Evolutionary conservation across 129 eudicot genomes (phyloP), one percentile per base, ranked within the genome.

Genomic region (Oenanthe sinensis): DNA sequence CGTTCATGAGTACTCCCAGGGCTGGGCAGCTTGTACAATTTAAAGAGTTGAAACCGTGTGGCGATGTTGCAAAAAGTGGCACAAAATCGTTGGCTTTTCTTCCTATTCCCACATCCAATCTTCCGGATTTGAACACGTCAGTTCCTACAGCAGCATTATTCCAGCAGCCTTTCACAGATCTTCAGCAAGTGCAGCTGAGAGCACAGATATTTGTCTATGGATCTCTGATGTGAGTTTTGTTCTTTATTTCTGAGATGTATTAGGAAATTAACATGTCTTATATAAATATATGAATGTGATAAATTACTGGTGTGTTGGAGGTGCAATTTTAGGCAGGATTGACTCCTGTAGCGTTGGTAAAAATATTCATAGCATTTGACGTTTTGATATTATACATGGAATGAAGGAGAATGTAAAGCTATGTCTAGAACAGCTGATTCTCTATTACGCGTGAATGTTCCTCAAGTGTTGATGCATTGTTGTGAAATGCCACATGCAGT

Each of bases 161-260:
- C 78, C 97, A 86, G 17, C 97, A 89, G 83, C 90, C 97, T 85
- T 90, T 96, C 77, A 90, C 95, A 20, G 99, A 92, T 85, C 75
- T 77, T 77, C 99, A 96, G 76, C 99, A 96, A 92, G 86, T 96
- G 82, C 97, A 96, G 84, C 77, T 96, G 76, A 86, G 99, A 82
- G 99, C 99, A 4, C 99, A 96, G 77, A 96, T 96, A 33, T 87
- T 92, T 86, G 99, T 96, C 70, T 96, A 96, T 75, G 99, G 99
- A 74, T 92, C 99, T 78, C 82, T 96, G 58, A 89, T 96, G 97
- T 90, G 84, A 84, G 99, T 89, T 70, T 55, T 52, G 42, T 73
- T 68, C 76, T 37, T 39, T 70, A 39, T 70, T 22, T 30, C 14
- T 0, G 0, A 70, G 75, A 7, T 39, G 12, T 70, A 70, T 16